Base-by-base conservation (phyloP, 78 protist genomes). In the Dictyostelium intermedium region DNA sequence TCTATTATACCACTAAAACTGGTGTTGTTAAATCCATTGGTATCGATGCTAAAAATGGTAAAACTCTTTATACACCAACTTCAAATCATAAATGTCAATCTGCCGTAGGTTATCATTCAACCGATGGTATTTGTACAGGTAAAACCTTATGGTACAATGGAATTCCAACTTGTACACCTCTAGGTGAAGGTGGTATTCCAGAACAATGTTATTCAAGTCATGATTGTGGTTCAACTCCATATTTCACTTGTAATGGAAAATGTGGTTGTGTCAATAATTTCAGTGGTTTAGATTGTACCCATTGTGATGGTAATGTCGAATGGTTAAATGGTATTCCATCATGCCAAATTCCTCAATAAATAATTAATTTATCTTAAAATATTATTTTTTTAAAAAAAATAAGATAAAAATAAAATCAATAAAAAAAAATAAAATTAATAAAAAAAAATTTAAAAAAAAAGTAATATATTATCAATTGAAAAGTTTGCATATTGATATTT, bases 21-120 rank as follows among this genome's bases (percentile, higher is more conserved):
- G 84, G 84, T 16, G 32, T 39, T 23, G 69, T 80, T 80, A 80
- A 80, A 80, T 80, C 84, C 13, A 63, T 80, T 25, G 20, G 30
- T 47, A 35, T 39, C 9, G 69, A 10, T 30, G 30, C 47, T n/a
- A 47, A 39, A 45, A 45, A 80, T 18, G 27, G 34, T 30, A 47
- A 3, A n/a, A 13, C 34, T 47, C 4, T 80, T 14, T 80, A 80
- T 16, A 80, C 41, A 1, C 69, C 84, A 27, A 50, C 37, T 27
- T 80, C 84, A 7, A 47, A 80, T 30, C 70, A 50, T 27, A 37
- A 47, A 41, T 80, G 84, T 30, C 84, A 80, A 80, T 8, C 70
- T 16, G 84, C 84, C 5, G 72, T 47, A 11, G 84, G 84, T n/a
- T 80, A 45, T 23, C 32, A 77, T 16, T 18, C 39, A 18, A n/a